These are phyloP conservation scores for Globisporangium emineosum DNA, from an alignment of 352 stramenopile species.

Conservation along the genomic window DNA sequence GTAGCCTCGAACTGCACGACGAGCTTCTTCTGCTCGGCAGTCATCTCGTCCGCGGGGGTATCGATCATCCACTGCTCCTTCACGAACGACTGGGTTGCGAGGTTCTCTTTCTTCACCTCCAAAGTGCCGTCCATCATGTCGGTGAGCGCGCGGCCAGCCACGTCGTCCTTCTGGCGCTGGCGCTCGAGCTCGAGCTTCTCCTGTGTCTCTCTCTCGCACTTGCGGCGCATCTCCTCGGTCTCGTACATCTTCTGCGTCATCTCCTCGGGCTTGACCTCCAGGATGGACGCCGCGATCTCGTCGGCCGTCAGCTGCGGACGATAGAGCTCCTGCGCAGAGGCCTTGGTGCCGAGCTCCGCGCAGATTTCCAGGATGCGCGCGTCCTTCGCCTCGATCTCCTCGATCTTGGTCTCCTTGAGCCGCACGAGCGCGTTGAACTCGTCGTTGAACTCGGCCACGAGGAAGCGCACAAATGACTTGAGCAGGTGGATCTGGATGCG, in stretches of 20 bases:
- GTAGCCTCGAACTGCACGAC: conserved; percentile 58
- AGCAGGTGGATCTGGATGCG: conserved; percentile 87
- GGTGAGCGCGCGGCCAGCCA: conserved; percentile 65
- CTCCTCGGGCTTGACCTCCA: conserved; percentile 67
- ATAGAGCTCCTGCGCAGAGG: conserved; percentile 33
- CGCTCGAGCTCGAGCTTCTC: conserved; percentile 34
- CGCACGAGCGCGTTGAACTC: conserved; percentile 74
- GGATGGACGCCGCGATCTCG: conserved; percentile 65
- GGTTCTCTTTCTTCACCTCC: conserved; percentile 84
- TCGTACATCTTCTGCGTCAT: conserved; percentile 88
- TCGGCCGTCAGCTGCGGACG: conserved; percentile 45
- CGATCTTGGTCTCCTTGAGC: conserved; percentile 80
- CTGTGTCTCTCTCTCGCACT: conserved; percentile 39
- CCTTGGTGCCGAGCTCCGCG: conserved; percentile 40
- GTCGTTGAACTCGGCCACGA: conserved; percentile 80
- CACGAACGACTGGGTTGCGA: conserved; percentile 53
- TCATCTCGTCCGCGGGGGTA: conserved; percentile 72
- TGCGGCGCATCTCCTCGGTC: conserved; percentile 54
- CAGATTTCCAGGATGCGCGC: conserved; percentile 87
- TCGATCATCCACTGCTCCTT: conserved; percentile 90
- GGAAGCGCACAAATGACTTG: conserved; percentile 56
- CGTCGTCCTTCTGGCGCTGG: conserved; percentile 80
- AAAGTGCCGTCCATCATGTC: conserved; percentile 96
- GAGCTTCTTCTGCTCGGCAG: conserved; percentile 74
- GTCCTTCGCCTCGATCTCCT: conserved; percentile 89